phyloP scores from a whole-genome alignment of 768 basidiomycete genomes.

The Rhizopogon vesiculosus region DNA sequence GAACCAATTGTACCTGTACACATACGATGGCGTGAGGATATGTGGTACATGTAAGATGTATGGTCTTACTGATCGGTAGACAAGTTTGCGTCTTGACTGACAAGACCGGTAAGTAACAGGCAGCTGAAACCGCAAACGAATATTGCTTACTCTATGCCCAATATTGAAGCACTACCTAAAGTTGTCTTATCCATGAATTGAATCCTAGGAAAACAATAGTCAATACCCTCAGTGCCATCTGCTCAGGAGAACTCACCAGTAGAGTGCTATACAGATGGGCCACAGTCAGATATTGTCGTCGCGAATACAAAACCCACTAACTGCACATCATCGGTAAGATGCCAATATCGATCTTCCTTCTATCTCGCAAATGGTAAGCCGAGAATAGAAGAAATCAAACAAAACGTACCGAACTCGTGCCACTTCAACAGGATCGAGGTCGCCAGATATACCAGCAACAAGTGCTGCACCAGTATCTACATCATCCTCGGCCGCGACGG shows the following conservation, averaged over 20 bases:
- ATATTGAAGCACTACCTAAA: constrained; percentile 59
- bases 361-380: constrained; percentile 5
- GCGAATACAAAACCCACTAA: constrained; percentile 29
- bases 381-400: not conserved
- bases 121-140: not conserved
- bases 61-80: constrained; percentile 55
- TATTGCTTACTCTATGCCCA: constrained; percentile 56
- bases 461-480: constrained; percentile 63
- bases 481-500: constrained; percentile 41
- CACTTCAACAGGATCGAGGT: constrained; percentile 50
- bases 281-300: not conserved
- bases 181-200: constrained; percentile 80
- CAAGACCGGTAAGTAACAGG: not conserved
- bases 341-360: constrained; percentile 62
- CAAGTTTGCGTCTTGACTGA: constrained; percentile 55
- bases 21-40: not conserved
- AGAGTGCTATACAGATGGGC: constrained; percentile 36
- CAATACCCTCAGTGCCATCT: not conserved
- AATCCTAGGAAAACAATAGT: constrained; percentile 38
- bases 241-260: constrained; percentile 35
- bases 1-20: constrained; percentile 61
- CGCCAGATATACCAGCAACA: constrained; percentile 36
- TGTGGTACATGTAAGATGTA: not conserved
- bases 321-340: constrained; percentile 71
- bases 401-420: constrained; percentile 42